Evolutionary conservation across 805 yeast genomes (phyloP), one percentile per base, ranked within the genome.

Genomic region (Wickerhamiella allomyrinae): DNA sequence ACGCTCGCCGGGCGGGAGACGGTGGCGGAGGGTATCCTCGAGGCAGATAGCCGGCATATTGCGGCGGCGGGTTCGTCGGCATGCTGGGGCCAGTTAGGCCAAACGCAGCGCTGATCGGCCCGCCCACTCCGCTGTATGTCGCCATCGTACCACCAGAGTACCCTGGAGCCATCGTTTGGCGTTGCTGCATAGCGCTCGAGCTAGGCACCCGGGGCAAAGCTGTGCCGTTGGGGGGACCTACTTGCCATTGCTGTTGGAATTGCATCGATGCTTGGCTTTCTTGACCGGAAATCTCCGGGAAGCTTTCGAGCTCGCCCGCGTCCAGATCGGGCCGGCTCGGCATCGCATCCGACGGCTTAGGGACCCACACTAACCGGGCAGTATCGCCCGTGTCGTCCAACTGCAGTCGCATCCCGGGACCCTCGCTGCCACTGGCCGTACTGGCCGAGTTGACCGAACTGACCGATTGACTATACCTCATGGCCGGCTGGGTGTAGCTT

Each of bases 341-440:
- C 20, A 34, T 44, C 42, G 13, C 37, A 38, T 27, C 46, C 42
- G 34, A 39, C 15, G 1, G 5, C 3, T n/a, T n/a, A 11, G 44
- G 45, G 6, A 48, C 35, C n/a, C 49, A 45, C 1, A 50, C 51
- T 1, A 50, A 40, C 20, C 46, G 48, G 3, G 54, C 54, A 7
- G 48, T 27, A 33, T 49, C 41, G 37, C 40, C 42, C 35, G 37
- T 41, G 15, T 49, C 53, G 15, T 49, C 54, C 13, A 50, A 42
- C 38, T 47, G 49, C 36, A 50, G 40, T 9, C 54, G 48, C 29
- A 50, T 37, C 5, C 49, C 42, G 13, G 38, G 13, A 33, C 19
- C 14, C 17, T 15, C 34, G 25, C 20, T 7, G 19, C 15, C 22
- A 21, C 14, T 27, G 8, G 15, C 15, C 5, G 31, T n/a, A 9